Evolutionary conservation across 2,329 filamentous ascomycete species (phyloP).

Genomic region (Fusarium guadeloupense): DNA sequence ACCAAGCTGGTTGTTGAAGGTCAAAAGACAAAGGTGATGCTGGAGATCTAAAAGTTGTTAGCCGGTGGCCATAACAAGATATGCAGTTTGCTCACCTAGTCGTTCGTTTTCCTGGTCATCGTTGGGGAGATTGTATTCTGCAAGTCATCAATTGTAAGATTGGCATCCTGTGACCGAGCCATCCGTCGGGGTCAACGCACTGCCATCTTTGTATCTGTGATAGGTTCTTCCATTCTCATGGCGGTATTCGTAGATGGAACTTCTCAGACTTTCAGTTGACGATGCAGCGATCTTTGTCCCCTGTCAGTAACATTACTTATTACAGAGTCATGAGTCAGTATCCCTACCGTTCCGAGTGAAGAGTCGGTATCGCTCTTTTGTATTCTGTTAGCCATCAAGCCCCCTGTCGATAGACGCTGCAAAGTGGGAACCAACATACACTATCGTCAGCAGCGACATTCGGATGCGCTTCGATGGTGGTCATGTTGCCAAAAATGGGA

Average conservation of each 20-base stretch:
- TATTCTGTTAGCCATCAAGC: neutral
- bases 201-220: constrained; percentile 15
- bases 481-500: neutral
- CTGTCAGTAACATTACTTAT: neutral
- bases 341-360: neutral
- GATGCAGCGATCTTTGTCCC: neutral
- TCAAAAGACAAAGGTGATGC: constrained; percentile 15
- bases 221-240: constrained; percentile 24
- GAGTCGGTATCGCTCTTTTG: neutral
- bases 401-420: neutral
- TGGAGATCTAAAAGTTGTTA: constrained; percentile 1
- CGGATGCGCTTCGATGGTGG: constrained; percentile 11
- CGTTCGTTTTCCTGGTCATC: constrained; percentile 14
- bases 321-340: fast-evolving
- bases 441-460: constrained; percentile 9
- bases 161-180: fast-evolving
- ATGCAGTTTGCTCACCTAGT: neutral
- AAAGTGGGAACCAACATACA: neutral
- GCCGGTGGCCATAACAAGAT: fast-evolving
- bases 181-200: neutral
- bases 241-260: constrained; percentile 12
- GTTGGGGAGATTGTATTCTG: constrained; percentile 21
- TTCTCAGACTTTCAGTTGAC: constrained; percentile 18
- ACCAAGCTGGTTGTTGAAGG: constrained; percentile 16
- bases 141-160: neutral